phyloP scores from a whole-genome alignment of 2,329 filamentous ascomycete species.

The Cercospora sojina region DNA sequence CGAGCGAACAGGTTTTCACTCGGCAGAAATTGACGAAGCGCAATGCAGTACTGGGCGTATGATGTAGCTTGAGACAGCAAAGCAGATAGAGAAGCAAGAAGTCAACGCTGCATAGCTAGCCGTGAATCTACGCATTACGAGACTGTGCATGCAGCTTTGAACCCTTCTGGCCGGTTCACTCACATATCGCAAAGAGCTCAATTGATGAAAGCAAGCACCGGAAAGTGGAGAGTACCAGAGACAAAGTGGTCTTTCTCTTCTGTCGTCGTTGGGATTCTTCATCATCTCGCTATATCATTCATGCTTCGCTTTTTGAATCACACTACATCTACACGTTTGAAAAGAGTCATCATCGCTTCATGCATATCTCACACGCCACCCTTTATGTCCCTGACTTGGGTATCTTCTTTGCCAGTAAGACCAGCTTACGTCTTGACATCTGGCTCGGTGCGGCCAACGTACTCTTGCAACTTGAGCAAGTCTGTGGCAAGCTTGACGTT shows the following conservation, averaged over 20 bases:
- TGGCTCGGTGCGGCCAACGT: slow-evolving; percentile 85
- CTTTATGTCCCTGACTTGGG: not conserved
- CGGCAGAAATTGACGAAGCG: not conserved
- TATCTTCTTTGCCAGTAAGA: not conserved
- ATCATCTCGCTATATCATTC: not conserved
- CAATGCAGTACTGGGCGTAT: not conserved
- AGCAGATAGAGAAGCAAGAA: not conserved
- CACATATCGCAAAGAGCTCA: not conserved
- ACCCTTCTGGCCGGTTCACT: not conserved
- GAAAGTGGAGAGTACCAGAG: not conserved
- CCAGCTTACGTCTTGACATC: slow-evolving; percentile 83
- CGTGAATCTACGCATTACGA: not conserved
- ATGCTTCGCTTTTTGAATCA: slow-evolving; percentile 3
- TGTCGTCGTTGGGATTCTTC: not conserved
- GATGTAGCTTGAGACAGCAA: not conserved
- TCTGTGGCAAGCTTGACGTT: slow-evolving; percentile 83
- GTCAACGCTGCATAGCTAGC: not conserved
- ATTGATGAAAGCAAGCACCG: not conserved
- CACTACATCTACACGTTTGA: not conserved
- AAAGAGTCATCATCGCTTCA: slow-evolving; percentile 1
- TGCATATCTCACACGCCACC: slow-evolving; percentile 3
- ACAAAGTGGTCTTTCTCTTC: not conserved
- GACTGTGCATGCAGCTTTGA: not conserved
- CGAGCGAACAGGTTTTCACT: not conserved
- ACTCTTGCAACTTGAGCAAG: slow-evolving; percentile 90